These are phyloP conservation scores for Saururus chinensis DNA, from an alignment of 164 flowering plant genomes.

Conservation along the genomic window DNA sequence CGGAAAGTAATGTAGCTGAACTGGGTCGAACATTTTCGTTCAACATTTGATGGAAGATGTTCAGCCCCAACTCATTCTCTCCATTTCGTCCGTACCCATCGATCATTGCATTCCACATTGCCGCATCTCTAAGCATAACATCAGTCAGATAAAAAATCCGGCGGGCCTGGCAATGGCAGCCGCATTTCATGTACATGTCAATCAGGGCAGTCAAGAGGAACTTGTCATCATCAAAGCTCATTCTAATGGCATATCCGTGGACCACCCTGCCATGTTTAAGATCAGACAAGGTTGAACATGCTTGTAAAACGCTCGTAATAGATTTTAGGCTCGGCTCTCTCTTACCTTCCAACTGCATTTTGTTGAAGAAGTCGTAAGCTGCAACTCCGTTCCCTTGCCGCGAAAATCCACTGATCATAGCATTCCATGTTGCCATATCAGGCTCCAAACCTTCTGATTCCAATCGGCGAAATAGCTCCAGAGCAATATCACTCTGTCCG, in stretches of 20 bases:
- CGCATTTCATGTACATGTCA: slow-evolving; percentile 79
- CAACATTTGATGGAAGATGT: slow-evolving; percentile 40
- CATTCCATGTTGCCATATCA: slow-evolving; percentile 70
- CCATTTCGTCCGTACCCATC: slow-evolving; percentile 72
- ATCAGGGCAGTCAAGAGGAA: slow-evolving; percentile 54
- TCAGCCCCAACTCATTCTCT: slow-evolving; percentile 39
- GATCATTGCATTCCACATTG: slow-evolving; percentile 76
- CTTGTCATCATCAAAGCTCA: slow-evolving; percentile 24
- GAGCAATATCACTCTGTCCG: slow-evolving; percentile 39
- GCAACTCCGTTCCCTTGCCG: slow-evolving; percentile 27
- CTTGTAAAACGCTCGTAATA: slow-evolving; percentile 49
- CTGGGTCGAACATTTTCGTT: slow-evolving; percentile 35
- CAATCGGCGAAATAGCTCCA: slow-evolving; percentile 39
- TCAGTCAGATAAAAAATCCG: slow-evolving; percentile 33
- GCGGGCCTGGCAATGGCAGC: slow-evolving; percentile 29
- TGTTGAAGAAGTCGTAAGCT: slow-evolving; percentile 42
- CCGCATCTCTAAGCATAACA: slow-evolving; percentile 34
- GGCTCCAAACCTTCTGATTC: slow-evolving; percentile 39
- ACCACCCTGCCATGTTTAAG: slow-evolving; percentile 43
- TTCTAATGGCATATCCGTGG: slow-evolving; percentile 42
- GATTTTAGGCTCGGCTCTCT: slow-evolving; percentile 32
- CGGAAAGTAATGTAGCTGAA: slow-evolving; percentile 36
- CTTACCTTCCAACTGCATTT: slow-evolving; percentile 36
- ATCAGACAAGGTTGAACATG: slow-evolving; percentile 40
- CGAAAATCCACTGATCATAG: slow-evolving; percentile 58